These are phyloP conservation scores for Ramalina intermedia DNA, from an alignment of 495 filamentous ascomycete genomes.

Conservation along the genomic window DNA sequence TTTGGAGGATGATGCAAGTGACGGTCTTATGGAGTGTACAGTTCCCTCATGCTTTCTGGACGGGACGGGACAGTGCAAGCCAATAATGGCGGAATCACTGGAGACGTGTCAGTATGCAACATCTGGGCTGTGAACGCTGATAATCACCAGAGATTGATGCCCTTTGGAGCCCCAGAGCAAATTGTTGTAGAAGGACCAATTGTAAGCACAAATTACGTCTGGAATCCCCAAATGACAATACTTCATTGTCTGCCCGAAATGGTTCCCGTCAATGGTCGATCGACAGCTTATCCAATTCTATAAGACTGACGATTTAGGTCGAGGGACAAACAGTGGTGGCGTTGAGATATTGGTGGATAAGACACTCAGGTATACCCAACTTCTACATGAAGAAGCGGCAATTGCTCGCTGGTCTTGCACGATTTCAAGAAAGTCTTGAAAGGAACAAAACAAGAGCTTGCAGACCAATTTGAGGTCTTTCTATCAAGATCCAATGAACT, in stretches of 20 bases:
- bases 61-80: neutral
- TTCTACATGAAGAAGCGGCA: neutral
- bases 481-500: slow-evolving; percentile 46
- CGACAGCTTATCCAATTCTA: slow-evolving; percentile 30
- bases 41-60: neutral
- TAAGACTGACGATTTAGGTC: slow-evolving; percentile 38
- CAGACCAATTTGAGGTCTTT: slow-evolving; percentile 39
- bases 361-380: slow-evolving; percentile 37
- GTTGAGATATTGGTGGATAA: slow-evolving; percentile 43
- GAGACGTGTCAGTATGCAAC: slow-evolving; percentile 12
- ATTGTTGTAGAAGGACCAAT: slow-evolving; percentile 39
- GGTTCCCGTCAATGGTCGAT: slow-evolving; percentile 23
- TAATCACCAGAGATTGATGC: slow-evolving; percentile 28
- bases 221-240: slow-evolving; percentile 19
- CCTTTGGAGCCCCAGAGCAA: slow-evolving; percentile 37
- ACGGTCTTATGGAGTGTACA: slow-evolving; percentile 35
- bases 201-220: slow-evolving; percentile 23
- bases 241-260: slow-evolving; percentile 34
- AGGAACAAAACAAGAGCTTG: neutral
- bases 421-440: neutral
- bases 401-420: neutral
- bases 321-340: slow-evolving; percentile 38
- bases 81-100: slow-evolving; percentile 12
- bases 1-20: slow-evolving; percentile 16
- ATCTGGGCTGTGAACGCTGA: slow-evolving; percentile 35